phyloP scores from a whole-genome alignment of 495 filamentous ascomycete species.

The Penicillium subrubescens region DNA sequence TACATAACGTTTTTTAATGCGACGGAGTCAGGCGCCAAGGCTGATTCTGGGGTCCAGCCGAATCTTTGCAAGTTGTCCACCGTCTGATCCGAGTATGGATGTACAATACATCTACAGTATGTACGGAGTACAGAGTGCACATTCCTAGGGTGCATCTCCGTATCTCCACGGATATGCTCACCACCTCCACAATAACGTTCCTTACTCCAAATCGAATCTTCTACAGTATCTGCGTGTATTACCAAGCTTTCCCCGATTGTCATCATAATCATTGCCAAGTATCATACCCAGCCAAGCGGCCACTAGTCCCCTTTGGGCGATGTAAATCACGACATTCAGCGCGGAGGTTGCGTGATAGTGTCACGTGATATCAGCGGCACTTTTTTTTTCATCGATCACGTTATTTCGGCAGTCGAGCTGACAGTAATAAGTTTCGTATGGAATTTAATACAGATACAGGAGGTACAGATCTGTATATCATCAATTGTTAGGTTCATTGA shows the following conservation, averaged over 20 bases:
- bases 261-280: background rate
- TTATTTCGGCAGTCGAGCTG: background rate
- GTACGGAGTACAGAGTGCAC: too few relatives aligned
- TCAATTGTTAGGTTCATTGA: background rate
- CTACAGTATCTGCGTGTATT: too few relatives aligned
- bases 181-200: too few relatives aligned
- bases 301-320: slow-evolving; percentile 11
- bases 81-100: too few relatives aligned
- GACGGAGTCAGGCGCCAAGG: background rate
- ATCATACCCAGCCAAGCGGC: background rate
- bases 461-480: background rate
- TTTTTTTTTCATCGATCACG: background rate
- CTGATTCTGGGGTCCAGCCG: background rate
- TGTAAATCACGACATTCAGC: slow-evolving; percentile 25
- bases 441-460: background rate
- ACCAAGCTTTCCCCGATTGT: too few relatives aligned
- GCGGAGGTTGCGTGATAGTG: slow-evolving; percentile 31
- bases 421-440: background rate
- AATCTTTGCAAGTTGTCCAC: background rate
- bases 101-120: too few relatives aligned
- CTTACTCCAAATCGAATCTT: too few relatives aligned
- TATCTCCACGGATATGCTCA: too few relatives aligned
- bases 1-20: background rate
- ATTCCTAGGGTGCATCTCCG: too few relatives aligned
- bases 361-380: slow-evolving; percentile 19